Conservation (phyloP, 2,329 filamentous ascomycete species). For the Paraconiothyrium brasiliense region DNA sequence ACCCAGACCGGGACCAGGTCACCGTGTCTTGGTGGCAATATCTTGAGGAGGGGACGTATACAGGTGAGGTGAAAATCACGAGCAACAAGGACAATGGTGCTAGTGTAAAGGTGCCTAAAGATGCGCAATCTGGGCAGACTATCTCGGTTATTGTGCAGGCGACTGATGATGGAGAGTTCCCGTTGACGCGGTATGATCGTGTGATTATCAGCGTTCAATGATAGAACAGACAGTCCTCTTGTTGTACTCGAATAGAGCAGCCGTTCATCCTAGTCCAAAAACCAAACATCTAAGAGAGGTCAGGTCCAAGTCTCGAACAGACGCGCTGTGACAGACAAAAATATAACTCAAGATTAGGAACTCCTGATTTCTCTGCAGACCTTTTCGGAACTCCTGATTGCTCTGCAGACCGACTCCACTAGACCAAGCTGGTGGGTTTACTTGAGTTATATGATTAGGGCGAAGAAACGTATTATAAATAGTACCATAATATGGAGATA, state of each 20-base stretch:
- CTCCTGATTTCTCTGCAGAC: no score
- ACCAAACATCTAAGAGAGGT: no score
- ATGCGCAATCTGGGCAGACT: conserved; percentile 8
- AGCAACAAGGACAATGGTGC: conserved; percentile 1
- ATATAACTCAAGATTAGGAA: not conserved
- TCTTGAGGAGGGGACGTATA: conserved; percentile 10
- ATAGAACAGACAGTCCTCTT: no score
- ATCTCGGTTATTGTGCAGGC: conserved; percentile 7
- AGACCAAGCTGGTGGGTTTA: not conserved
- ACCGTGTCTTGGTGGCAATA: conserved; percentile 11
- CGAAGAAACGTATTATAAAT: not conserved
- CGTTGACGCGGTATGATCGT: conserved; percentile 11
- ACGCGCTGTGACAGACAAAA: not conserved
- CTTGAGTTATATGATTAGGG: not conserved
- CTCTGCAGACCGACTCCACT: not conserved
- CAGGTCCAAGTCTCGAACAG: not conserved
- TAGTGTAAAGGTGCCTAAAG: conserved; percentile 1
- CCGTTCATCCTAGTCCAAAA: no score
- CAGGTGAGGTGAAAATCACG: not conserved
- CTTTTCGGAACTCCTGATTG: not conserved
- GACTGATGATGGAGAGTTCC: conserved; percentile 11
- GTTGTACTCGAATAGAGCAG: no score
- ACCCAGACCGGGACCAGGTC: conserved; percentile 3
- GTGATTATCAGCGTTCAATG: conserved; percentile 4
- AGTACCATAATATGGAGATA: no score